Evolutionary conservation across 2,329 filamentous ascomycete species (phyloP), one percentile per base, ranked within the genome.

Genomic region (Fusarium sp.): DNA sequence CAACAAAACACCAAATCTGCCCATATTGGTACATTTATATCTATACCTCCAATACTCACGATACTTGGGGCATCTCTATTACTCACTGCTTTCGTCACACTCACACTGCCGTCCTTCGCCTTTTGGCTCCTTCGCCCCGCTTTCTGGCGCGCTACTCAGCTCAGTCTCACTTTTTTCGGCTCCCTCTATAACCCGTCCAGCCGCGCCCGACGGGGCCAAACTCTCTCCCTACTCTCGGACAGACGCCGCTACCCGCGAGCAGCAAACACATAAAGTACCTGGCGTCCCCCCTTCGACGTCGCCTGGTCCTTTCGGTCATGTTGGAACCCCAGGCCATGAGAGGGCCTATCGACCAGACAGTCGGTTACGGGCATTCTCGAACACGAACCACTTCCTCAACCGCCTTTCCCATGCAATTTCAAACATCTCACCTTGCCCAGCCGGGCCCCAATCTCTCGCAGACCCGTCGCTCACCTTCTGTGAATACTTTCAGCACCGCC

Each of bases 401-500:
- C 78, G 81, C 84, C 63, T 88, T 89, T 57, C 87, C 86, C 36
- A 68, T 75, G 62, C 82, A 82, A 59, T 71, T 77, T 39, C 79
- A 80, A 50, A 77, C 76, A 36, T 68, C 75, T 30, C 82, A 82
- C 64, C 78, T 81, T 28, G 67, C 77, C 66, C 80, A 82, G n/a
- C 80, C 80, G 61, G 75, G 66, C 26, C 73, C 74, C 54, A 79
- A 78, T 60, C 74, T 75, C 14, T 81, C 80, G 64, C 84, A 88
- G 76, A 85, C 83, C 59, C 87, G 89, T 71, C 87, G 89, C 75
- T 87, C 91, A 81, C 85, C 94, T 82, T 83, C 92, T 82, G 83
- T 94, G 82, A 86, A 93, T 84, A 90, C 88, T 28, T 89, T 90
- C 79, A 92, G 90, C 79, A 95, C 93, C 63, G 86, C 90, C 41